Base-by-base conservation (phyloP, 371 early-diverging fungal species). In the Mortierella sp. region DNA sequence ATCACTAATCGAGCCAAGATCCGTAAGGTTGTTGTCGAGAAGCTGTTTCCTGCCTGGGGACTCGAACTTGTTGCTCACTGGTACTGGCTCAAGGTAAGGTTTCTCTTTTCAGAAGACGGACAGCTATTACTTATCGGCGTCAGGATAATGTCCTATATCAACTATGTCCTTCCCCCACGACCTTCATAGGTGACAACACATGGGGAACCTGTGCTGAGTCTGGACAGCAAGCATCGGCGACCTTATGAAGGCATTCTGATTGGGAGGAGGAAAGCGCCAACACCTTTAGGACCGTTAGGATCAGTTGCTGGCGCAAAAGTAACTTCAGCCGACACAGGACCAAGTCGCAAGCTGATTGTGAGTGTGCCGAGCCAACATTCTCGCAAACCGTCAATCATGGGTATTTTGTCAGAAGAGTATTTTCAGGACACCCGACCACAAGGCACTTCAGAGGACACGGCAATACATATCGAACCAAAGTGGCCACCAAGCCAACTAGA, bases 1-100 rank as follows among this genome's bases (percentile, higher is more conserved):
- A 92, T 96, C 16, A 95, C 95, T 12, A 95, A 96, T 76, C 91
- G 93, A 56, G 93, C 93, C 27, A 93, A 93, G 49, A 89, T 91
- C 71, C 84, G 89, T 12, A 87, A 81, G 0, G 92, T 95, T 51
- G 91, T 95, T 5, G 58, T 83, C 1, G 89, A 95, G 14, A 95
- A 95, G 83, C 88, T 96, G 65, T 93, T 95, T 79, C 90, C 91
- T 1, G 88, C 93, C 5, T 96, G 95, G 95, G 88, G 91, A 2
- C 51, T 95, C 0, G 83, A 89, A 71, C 85, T 88, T 46, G 89
- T 92, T 0, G 91, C 88, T 0, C 91, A 92, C 55, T 95, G 95
- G 95, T 78, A 83, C 44, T 96, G 96, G 96, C 70, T 95, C 21
- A 96, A 96, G 87, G 90, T 91, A 71, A 12, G 35, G 5, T 35